A percentile compares a stretch with the other conserved stretches of the same genome.
phyloP scores from a whole-genome alignment of 352 stramenopile species.

The Peronospora belbahrii region DNA sequence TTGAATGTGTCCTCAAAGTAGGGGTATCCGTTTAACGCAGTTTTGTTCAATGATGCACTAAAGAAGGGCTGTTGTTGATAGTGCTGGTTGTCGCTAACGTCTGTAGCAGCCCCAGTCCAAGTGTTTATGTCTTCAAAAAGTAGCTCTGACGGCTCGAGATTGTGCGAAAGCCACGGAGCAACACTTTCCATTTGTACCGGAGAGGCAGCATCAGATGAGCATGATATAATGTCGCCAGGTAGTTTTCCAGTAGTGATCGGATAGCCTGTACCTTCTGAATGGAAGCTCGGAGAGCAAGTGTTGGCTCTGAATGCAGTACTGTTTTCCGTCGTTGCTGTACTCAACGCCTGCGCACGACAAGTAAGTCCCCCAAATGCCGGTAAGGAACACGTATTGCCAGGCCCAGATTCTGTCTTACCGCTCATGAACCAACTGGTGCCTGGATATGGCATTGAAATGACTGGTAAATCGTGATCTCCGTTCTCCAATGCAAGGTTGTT shows the following conservation, averaged over 20 bases:
- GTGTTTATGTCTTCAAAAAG: slow-evolving; percentile 35
- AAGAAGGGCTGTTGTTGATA: slow-evolving; percentile 19
- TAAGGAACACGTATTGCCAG: slow-evolving; percentile 13
- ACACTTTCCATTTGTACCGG: slow-evolving; percentile 41
- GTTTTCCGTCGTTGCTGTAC: slow-evolving; percentile 5
- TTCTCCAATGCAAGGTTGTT: slow-evolving; percentile 20
- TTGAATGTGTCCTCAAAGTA: slow-evolving; percentile 9
- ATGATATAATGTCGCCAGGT: slow-evolving; percentile 3
- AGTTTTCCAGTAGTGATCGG: slow-evolving; percentile 11
- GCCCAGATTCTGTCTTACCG: slow-evolving; percentile 6
- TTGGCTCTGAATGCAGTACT: slow-evolving; percentile 7
- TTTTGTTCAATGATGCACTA: slow-evolving; percentile 11
- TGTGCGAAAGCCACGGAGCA: slow-evolving; percentile 24
- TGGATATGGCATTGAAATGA: slow-evolving; percentile 27
- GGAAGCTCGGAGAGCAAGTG: slow-evolving; percentile 15
- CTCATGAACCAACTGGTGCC: slow-evolving; percentile 28
- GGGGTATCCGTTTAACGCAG: slow-evolving; percentile 4
- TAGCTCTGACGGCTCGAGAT: slow-evolving; percentile 27
- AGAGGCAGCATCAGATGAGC: slow-evolving; percentile 15
- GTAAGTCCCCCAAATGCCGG: slow-evolving; percentile 18
- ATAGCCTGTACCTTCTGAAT: slow-evolving; percentile 5
- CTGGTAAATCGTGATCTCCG: slow-evolving; percentile 22
- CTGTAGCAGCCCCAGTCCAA: slow-evolving; percentile 11
- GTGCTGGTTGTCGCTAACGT: slow-evolving; percentile 18
- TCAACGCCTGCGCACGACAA: slow-evolving; percentile 8